phyloP scores from a whole-genome alignment of 192 early-diverging fungal species.

The Backusella tuberculispora region DNA sequence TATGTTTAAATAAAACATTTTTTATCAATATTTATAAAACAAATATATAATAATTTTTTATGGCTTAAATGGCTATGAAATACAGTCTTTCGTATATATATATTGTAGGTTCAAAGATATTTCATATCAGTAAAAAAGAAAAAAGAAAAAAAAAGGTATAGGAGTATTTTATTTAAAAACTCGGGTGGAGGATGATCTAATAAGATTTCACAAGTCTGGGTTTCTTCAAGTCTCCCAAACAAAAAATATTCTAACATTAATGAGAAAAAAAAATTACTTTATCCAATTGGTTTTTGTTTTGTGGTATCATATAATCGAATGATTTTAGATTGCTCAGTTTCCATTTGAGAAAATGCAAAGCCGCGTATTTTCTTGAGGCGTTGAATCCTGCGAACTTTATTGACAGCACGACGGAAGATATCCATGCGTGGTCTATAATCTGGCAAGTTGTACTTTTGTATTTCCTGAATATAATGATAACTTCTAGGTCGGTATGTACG shows the following conservation, averaged over 20 bases:
- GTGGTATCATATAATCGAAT: conserved; percentile 60
- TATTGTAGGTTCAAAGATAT: neutral
- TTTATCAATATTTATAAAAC: no score
- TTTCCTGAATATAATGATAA: conserved; percentile 98
- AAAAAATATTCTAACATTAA: no score
- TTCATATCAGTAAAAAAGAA: no score
- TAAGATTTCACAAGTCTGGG: no score
- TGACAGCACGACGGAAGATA: conserved; percentile 94
- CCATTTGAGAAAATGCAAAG: conserved; percentile 97
- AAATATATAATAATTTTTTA: no score
- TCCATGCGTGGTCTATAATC: conserved; percentile 97
- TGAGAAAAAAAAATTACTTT: conserved; percentile 4
- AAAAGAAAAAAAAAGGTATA: no score
- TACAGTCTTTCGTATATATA: neutral
- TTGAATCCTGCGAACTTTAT: conserved; percentile 94
- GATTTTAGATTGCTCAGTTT: conserved; percentile 78
- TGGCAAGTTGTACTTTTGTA: conserved; percentile 98
- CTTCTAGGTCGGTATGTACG: conserved; percentile 79
- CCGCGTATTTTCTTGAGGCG: conserved; percentile 87
- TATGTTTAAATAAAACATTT: no score
- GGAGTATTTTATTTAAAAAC: no score
- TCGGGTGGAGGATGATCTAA: no score
- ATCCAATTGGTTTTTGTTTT: conserved; percentile 53
- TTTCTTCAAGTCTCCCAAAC: no score
- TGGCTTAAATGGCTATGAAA: neutral